These are phyloP conservation scores for Citrus maxima DNA, from an alignment of 345 rosid genomes.

Conservation along the genomic window DNA sequence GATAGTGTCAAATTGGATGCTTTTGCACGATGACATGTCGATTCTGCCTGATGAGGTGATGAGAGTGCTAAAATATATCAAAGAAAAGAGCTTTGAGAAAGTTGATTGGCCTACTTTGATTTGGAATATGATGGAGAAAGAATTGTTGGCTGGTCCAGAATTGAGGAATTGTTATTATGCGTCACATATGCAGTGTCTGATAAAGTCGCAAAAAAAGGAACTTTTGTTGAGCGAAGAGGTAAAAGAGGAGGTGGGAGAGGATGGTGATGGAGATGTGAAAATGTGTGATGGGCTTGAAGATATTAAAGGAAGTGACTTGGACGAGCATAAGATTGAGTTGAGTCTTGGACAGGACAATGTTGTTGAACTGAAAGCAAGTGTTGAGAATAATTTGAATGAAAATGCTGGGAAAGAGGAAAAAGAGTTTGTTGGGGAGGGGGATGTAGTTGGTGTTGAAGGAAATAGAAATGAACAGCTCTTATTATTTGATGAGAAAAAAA, in stretches of 20 bases:
- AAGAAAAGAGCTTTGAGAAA: conserved; percentile 64
- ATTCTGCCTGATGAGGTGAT: conserved; percentile 58
- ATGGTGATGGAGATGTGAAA: conserved; percentile 33
- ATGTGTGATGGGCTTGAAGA: conserved; percentile 33
- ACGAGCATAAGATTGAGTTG: conserved; percentile 60
- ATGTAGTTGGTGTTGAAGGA: conserved; percentile 49
- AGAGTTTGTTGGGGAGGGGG: conserved; percentile 10
- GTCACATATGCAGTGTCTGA: conserved; percentile 80
- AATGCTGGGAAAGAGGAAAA: conserved; percentile 3
- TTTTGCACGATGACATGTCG: conserved; percentile 81
- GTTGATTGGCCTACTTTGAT: conserved; percentile 71
- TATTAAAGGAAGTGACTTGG: conserved; percentile 32
- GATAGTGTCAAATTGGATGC: conserved; percentile 58
- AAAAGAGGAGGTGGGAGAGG: conserved; percentile 36
- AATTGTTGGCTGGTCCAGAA: conserved; percentile 38
- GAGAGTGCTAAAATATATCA: conserved; percentile 41
- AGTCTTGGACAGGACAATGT: conserved; percentile 39
- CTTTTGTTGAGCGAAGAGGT: conserved; percentile 30
- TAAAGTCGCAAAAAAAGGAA: conserved; percentile 45
- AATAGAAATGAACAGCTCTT: conserved; percentile 29
- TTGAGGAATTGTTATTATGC: conserved; percentile 77
- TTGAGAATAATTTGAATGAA: conserved; percentile 15
- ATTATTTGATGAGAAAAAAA: conserved; percentile 16
- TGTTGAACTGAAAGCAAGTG: conserved; percentile 21
- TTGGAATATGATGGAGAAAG: conserved; percentile 93